A percentile compares a stretch with the other conserved stretches of the same genome.
These are phyloP conservation scores for Pyricularia pennisetigena DNA, from an alignment of 2,329 filamentous ascomycete genomes.

Conservation along the genomic window DNA sequence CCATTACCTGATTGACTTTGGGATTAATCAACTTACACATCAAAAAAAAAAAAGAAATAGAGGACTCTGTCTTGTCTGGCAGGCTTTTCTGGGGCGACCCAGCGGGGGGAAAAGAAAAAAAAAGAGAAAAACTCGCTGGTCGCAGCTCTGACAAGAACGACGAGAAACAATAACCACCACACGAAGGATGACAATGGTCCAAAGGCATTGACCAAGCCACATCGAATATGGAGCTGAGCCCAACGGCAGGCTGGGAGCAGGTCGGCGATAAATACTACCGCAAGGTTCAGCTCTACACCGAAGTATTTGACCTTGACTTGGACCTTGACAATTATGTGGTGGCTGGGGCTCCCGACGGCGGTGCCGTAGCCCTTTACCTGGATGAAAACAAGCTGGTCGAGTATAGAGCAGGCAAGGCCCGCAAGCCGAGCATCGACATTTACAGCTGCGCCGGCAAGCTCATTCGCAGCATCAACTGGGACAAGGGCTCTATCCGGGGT, in stretches of 20 bases:
- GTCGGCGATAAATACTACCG: conserved; percentile 92
- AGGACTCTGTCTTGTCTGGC: not conserved
- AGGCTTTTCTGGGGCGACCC: too few species aligned
- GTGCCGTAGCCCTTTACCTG: conserved; percentile 67
- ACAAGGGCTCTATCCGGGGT: conserved; percentile 76
- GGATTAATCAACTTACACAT: not conserved
- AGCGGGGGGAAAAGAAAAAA: too few species aligned
- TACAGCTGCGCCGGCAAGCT: conserved; percentile 90
- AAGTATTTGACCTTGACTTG: conserved; percentile 83
- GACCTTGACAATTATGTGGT: conserved; percentile 94
- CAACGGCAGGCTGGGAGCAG: conserved; percentile 88
- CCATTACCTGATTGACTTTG: not conserved
- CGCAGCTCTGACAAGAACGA: not conserved
- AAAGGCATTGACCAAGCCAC: not conserved
- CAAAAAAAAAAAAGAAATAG: not conserved
- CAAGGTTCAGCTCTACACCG: conserved; percentile 87
- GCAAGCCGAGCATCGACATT: conserved; percentile 82
- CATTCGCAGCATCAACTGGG: conserved; percentile 81
- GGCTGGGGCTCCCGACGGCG: conserved; percentile 84
- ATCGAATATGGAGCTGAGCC: conserved; percentile 42
- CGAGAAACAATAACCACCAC: not conserved
- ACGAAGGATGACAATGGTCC: not conserved
- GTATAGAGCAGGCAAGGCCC: conserved; percentile 60
- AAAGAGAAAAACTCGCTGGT: not conserved
- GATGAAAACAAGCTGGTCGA: conserved; percentile 74